Percentiles rank a stretch among this genome's conserved stretches.
phyloP scores from a whole-genome alignment of 805 yeast genomes.

The Candida patagonica region DNA sequence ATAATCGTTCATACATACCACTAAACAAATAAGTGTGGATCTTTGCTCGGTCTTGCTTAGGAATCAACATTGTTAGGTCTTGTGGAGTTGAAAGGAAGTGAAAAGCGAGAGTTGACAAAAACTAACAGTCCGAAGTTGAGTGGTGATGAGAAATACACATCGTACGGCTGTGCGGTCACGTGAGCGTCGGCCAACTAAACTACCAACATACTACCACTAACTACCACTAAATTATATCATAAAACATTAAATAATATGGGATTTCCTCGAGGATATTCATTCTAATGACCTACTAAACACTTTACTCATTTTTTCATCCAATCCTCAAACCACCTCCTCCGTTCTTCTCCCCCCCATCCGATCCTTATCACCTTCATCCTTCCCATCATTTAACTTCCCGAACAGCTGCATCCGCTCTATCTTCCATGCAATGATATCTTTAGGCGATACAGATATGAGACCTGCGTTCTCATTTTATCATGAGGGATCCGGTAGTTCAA shows the following conservation, averaged over 20 bases:
- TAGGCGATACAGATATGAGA: background rate
- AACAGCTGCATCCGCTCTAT: background rate
- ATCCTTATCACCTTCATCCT: too few relatives aligned
- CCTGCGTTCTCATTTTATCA: slow-evolving; percentile 4
- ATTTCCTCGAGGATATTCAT: too few relatives aligned
- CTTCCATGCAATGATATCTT: background rate
- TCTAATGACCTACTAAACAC: too few relatives aligned
- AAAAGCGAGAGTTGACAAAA: slow-evolving; percentile 1
- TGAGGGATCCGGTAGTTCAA: background rate
- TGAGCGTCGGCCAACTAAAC: too few relatives aligned
- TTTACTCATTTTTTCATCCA: too few relatives aligned
- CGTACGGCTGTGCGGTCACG: too few relatives aligned
- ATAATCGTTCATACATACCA: slow-evolving; percentile 31
- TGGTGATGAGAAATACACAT: slow-evolving; percentile 2
- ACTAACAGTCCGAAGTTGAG: slow-evolving; percentile 4
- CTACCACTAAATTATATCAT: too few relatives aligned
- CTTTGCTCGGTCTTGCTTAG: slow-evolving; percentile 99
- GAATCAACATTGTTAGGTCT: slow-evolving; percentile 73
- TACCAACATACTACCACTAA: too few relatives aligned
- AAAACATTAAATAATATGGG: too few relatives aligned
- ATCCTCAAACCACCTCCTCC: background rate
- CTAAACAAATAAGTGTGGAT: slow-evolving; percentile 98
- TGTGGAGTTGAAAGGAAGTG: background rate
- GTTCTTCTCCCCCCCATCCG: background rate
- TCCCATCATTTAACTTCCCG: background rate